A percentile compares a stretch with the other conserved stretches of the same genome.
These are phyloP conservation scores for Albugo candida DNA, from an alignment of 352 stramenopile species.

Conservation along the genomic window DNA sequence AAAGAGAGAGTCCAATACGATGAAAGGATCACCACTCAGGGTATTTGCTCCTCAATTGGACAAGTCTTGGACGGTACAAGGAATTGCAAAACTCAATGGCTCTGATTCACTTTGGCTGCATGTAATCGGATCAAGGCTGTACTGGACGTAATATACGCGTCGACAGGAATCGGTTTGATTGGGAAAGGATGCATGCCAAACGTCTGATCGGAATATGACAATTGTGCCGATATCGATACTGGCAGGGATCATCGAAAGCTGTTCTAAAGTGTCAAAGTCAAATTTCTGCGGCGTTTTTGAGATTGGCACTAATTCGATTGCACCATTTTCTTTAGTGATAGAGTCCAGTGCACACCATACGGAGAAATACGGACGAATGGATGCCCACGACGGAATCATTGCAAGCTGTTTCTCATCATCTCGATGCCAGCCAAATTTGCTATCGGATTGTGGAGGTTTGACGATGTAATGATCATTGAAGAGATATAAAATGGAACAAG, in stretches of 20 bases:
- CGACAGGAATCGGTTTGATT: constrained; percentile 23
- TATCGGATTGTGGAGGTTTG: constrained; percentile 27
- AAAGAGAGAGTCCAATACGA: too few species aligned
- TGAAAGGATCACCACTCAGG: too few species aligned
- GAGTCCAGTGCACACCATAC: constrained; percentile 48
- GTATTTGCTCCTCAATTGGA: too few species aligned
- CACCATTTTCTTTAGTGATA: constrained; percentile 24
- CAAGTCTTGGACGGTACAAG: constrained; percentile 5
- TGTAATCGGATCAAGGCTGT: constrained; percentile 27
- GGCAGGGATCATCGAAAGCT: neutral
- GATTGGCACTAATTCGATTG: constrained; percentile 27
- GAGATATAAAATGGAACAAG: constrained; percentile 11
- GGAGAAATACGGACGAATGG: constrained; percentile 33
- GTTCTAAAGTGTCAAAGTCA: neutral
- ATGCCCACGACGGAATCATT: constrained; percentile 38
- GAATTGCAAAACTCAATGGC: constrained; percentile 54
- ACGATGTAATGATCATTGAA: constrained; percentile 72
- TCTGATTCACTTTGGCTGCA: constrained; percentile 13
- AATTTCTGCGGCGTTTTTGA: neutral
- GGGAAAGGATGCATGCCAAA: constrained; percentile 48
- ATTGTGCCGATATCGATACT: constrained; percentile 13
- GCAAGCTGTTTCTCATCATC: constrained; percentile 54
- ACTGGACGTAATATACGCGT: constrained; percentile 58
- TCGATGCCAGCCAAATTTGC: constrained; percentile 57
- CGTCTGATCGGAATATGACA: constrained; percentile 46